A percentile compares a stretch with the other conserved stretches of the same genome.
Conservation (phyloP, 768 basidiomycete genomes). For the Butyriboletus loyo region DNA sequence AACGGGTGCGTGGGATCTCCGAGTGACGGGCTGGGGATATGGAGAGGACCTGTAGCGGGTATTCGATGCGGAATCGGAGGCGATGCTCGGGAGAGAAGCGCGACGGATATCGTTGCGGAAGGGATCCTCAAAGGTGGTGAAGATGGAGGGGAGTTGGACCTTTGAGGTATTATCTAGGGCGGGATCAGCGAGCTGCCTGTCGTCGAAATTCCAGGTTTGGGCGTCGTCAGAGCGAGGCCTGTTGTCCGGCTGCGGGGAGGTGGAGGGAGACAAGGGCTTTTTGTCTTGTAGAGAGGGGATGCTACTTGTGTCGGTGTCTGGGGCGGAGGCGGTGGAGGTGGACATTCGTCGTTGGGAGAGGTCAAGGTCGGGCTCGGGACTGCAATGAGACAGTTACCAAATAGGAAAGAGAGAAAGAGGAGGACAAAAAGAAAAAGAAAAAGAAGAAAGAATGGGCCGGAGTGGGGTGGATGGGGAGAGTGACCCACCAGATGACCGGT, state of each 20-base stretch:
- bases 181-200: conserved; percentile 42
- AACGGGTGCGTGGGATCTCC: conserved; percentile 46
- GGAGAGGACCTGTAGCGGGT: conserved; percentile 53
- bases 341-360: conserved; percentile 70
- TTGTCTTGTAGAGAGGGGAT: conserved; percentile 60
- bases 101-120: conserved; percentile 55
- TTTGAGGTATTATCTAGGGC: conserved; percentile 42
- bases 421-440: conserved; percentile 13
- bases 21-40: conserved; percentile 48
- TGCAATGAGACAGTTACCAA: conserved; percentile 21
- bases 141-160: conserved; percentile 74
- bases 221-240: conserved; percentile 38
- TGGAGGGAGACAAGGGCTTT: conserved; percentile 53
- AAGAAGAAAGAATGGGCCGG: conserved; percentile 17
- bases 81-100: conserved; percentile 60
- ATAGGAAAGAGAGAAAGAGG: background rate
- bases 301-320: conserved; percentile 58
- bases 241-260: conserved; percentile 45
- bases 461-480: conserved; percentile 12
- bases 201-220: conserved; percentile 27
- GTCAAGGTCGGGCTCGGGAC: conserved; percentile 49
- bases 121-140: conserved; percentile 63
- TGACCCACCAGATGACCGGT: conserved; percentile 45
- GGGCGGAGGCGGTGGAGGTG: conserved; percentile 63
- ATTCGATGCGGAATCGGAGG: conserved; percentile 42